phyloP scores from a whole-genome alignment of 2,329 filamentous ascomycete species.

The Salinomyces thailandicus region DNA sequence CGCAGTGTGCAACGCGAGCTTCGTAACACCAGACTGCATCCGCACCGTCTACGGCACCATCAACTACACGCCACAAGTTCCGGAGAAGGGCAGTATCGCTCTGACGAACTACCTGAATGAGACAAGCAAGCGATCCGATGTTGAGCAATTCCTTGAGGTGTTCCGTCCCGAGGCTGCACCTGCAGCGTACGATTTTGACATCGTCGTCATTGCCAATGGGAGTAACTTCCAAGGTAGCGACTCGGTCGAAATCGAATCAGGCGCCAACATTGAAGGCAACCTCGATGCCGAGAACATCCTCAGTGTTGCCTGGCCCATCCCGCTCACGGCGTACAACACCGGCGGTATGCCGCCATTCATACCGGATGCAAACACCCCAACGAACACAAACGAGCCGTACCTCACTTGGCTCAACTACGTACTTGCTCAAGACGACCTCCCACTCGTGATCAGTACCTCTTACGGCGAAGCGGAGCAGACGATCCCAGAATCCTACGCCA shows the following conservation, averaged over 20 bases:
- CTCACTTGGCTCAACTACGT: conserved; percentile 52
- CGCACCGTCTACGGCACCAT: conserved; percentile 45
- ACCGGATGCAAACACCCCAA: conserved; percentile 37
- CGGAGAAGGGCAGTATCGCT: conserved; percentile 34
- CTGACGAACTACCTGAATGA: conserved; percentile 40
- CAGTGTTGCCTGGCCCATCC: conserved; percentile 44
- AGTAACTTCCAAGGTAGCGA: conserved; percentile 36
- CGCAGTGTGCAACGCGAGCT: conserved; percentile 39
- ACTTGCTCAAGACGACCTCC: conserved; percentile 44
- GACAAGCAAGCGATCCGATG: conserved; percentile 43
- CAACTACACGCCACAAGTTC: conserved; percentile 39
- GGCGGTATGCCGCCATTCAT: conserved; percentile 46
- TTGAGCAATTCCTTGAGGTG: conserved; percentile 44
- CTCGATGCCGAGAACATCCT: conserved; percentile 54
- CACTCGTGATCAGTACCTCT: conserved; percentile 53
- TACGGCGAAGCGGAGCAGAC: conserved; percentile 59
- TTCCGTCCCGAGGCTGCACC: conserved; percentile 43
- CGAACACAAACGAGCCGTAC: conserved; percentile 58
- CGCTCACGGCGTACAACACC: conserved; percentile 49
- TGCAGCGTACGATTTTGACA: conserved; percentile 45
- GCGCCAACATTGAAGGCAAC: conserved; percentile 44
- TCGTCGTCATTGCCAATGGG: conserved; percentile 48
- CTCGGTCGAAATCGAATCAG: conserved; percentile 21
- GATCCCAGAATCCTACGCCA: conserved; percentile 50
- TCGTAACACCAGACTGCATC: conserved; percentile 45